Conservation (phyloP, 2,329 filamentous ascomycete genomes). For the Coccinonectria pachysandricola region DNA sequence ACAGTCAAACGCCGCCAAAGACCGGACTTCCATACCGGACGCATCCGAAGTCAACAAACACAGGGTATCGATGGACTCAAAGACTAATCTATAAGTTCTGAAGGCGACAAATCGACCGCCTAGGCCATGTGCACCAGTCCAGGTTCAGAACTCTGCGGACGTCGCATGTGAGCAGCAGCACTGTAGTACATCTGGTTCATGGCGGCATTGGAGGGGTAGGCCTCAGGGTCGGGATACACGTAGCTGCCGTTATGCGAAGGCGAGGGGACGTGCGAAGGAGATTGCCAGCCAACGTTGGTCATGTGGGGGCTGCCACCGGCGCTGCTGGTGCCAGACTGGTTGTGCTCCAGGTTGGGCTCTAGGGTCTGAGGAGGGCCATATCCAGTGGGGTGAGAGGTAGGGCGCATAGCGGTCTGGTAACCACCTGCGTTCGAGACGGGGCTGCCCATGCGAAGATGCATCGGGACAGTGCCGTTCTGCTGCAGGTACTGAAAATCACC, state of each 20-base stretch:
- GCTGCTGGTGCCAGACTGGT: conserved; percentile 56
- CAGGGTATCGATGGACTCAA: conserved; percentile 16
- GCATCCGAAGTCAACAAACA: conserved; percentile 10
- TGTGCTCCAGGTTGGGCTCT: conserved; percentile 74
- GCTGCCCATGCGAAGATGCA: conserved; percentile 69
- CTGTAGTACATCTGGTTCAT: conserved; percentile 65
- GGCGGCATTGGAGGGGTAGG: conserved; percentile 48
- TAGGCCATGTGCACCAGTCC: conserved; percentile 32
- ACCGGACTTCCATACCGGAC: conserved; percentile 6
- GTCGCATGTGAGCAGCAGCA: conserved; percentile 52
- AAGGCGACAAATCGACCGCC: conserved; percentile 10
- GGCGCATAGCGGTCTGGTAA: conserved; percentile 42
- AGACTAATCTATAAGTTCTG: no score
- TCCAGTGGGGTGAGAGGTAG: conserved; percentile 76
- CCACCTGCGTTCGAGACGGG: conserved; percentile 57
- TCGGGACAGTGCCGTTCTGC: conserved; percentile 66
- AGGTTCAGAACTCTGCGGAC: conserved; percentile 67
- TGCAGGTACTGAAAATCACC: conserved; percentile 62
- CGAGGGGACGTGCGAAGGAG: conserved; percentile 64
- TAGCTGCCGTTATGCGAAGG: conserved; percentile 61
- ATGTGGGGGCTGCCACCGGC: conserved; percentile 82
- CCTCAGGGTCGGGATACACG: conserved; percentile 76
- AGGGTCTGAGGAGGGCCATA: conserved; percentile 79
- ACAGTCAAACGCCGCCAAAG: conserved; percentile 10
- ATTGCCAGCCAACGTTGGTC: conserved; percentile 72